Base-by-base conservation (phyloP, 495 filamentous ascomycete species). In the Penicillium mononematosum region DNA sequence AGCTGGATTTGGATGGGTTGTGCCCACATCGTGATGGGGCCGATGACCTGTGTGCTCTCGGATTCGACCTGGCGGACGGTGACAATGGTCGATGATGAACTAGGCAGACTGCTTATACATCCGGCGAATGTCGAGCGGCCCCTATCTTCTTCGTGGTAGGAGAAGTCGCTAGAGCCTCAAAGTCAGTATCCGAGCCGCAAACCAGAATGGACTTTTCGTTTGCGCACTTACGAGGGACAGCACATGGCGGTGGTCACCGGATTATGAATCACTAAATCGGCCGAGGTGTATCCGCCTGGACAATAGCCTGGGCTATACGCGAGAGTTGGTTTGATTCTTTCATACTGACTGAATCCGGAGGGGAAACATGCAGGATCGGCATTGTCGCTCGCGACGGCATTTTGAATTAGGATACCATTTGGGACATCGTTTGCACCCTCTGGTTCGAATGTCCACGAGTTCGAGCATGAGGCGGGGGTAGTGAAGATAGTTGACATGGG, bases 1-100 rank as follows among this genome's bases (percentile, higher is more conserved):
- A 58, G 45, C 8, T 55, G 39, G 19, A 68, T 48, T 12, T 50
- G 55, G 17, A 68, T 60, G 20, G 65, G 55, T 25, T 68, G 65
- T 8, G 59, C 65, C 62, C 62, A 68, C 65, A 68, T 68, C 2
- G 65, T 68, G n/a, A 68, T 39, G 14, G 65, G 65, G 1, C 62
- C 65, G 4, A 45, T 24, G 39, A 58, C 42, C 29, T 51, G 46
- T 14, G 58, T 59, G 20, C 51, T 49, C 24, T 58, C 36, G 12
- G 20, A 31, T 7, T 27, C 24, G 14, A 47, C 17, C 25, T 56
- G 49, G 19, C 53, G 52, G 16, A 56, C 54, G 5, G 56, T 50
- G 27, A 58, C 56, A 22, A 56, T 61, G n/a, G 58, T 55, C 1
- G 45, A n/a, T 12, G 24, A 45, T 9, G 12, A 12, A 5, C 11